These are phyloP conservation scores for barley (Hordeum vulgare) DNA, from an alignment of 176 grass and related monocot species.

Conservation along the genomic window MorexV3_pseudomolecules_assembly NC_058523.1:544183691-544184190, in stretches of 20 bases:
- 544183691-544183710: slow-evolving; percentile 38
- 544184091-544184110: slow-evolving; percentile 72
- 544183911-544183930: slow-evolving; percentile 89
- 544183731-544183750: slow-evolving; percentile 93
- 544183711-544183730: slow-evolving; percentile 81
- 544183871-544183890: not conserved
- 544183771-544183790: slow-evolving; percentile 98
- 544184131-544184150: slow-evolving; percentile 93
- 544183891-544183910: slow-evolving; percentile 21
- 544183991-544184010: not conserved
- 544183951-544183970: slow-evolving; percentile 81
- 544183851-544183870: not conserved
- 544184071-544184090: slow-evolving; percentile 68
- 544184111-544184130: slow-evolving; percentile 91
- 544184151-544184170: slow-evolving; percentile 89
- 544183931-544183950: slow-evolving; percentile 89
- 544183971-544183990: slow-evolving; percentile 53
- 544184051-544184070: not conserved
- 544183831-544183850: not conserved
- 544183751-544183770: slow-evolving; percentile 87
- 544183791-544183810: not conserved
- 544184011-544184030: not conserved
- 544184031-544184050: too few species aligned
- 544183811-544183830: not conserved
- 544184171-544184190: slow-evolving; percentile 61